phyloP scores from a whole-genome alignment of 371 early-diverging fungal genomes.

The Mortierella sp. region DNA sequence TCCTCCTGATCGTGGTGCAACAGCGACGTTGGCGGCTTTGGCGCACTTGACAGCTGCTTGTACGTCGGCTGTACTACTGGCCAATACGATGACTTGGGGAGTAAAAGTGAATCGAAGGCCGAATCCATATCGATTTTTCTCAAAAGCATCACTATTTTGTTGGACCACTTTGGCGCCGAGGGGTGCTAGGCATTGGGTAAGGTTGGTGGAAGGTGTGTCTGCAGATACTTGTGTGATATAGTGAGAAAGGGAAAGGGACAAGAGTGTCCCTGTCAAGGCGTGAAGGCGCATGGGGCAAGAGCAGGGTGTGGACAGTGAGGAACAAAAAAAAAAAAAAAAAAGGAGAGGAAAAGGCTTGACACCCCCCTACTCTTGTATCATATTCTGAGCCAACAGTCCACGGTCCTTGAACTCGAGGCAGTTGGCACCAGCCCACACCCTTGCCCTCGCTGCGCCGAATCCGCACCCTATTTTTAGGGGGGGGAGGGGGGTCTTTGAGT shows the following conservation, averaged over 20 bases:
- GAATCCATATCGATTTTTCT: conserved; percentile 31
- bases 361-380: too few relatives aligned
- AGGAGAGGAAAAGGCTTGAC: too few relatives aligned
- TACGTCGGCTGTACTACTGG: conserved; percentile 28
- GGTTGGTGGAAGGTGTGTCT: conserved; percentile 1
- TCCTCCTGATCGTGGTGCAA: conserved; percentile 55
- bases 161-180: conserved; percentile 29
- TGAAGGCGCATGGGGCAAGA: too few relatives aligned
- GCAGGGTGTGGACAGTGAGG: too few relatives aligned
- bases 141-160: conserved; percentile 5
- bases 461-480: too few relatives aligned
- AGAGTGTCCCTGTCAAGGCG: too few relatives aligned
- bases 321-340: too few relatives aligned
- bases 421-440: too few relatives aligned
- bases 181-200: conserved; percentile 9
- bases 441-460: too few relatives aligned
- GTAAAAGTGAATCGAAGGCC: conserved; percentile 32
- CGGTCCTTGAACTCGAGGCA: too few relatives aligned
- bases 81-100: conserved; percentile 44
- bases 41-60: conserved; percentile 52
- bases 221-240: background rate
- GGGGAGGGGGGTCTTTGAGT: too few relatives aligned
- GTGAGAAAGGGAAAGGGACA: background rate
- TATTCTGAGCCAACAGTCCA: too few relatives aligned
- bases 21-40: conserved; percentile 32